These are phyloP conservation scores for Nakazawaea ernobii DNA, from an alignment of 805 yeast species.

Conservation along the genomic window DNA sequence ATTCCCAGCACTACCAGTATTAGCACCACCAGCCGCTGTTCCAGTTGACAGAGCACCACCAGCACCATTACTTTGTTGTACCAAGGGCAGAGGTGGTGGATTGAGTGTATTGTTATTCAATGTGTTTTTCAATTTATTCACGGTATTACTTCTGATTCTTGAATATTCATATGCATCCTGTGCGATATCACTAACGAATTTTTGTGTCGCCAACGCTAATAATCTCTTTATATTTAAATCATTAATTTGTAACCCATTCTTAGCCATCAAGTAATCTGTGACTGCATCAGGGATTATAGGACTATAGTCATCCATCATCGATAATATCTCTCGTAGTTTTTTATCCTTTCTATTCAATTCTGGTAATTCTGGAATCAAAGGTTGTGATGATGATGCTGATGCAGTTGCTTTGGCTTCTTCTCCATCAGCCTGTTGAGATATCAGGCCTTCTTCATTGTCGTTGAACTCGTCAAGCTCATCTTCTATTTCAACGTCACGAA, in stretches of 20 bases:
- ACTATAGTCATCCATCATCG: constrained; percentile 87
- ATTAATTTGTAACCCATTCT: constrained; percentile 77
- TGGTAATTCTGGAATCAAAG: constrained; percentile 46
- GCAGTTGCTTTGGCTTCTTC: background rate
- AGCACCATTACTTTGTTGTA: constrained; percentile 11
- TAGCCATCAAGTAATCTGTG: constrained; percentile 82
- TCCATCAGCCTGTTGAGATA: background rate
- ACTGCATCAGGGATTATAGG: constrained; percentile 97
- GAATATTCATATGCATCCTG: constrained; percentile 96
- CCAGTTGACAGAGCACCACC: constrained; percentile 14
- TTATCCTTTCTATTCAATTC: constrained; percentile 74
- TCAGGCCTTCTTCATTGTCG: constrained; percentile 6
- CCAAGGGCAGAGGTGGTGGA: constrained; percentile 18
- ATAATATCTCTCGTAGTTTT: constrained; percentile 75
- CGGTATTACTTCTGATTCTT: constrained; percentile 79
- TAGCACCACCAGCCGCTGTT: constrained; percentile 16
- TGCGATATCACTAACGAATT: constrained; percentile 89
- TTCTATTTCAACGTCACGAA: constrained; percentile 7
- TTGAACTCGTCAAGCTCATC: constrained; percentile 10
- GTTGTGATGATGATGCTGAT: constrained; percentile 4
- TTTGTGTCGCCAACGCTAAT: constrained; percentile 92
- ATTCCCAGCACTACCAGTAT: constrained; percentile 11
- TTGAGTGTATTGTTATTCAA: constrained; percentile 51
- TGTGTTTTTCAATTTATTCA: constrained; percentile 80
- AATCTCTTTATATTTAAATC: constrained; percentile 77